phyloP scores from a whole-genome alignment of 495 filamentous ascomycete genomes.

The Daldinia vernicosa region DNA sequence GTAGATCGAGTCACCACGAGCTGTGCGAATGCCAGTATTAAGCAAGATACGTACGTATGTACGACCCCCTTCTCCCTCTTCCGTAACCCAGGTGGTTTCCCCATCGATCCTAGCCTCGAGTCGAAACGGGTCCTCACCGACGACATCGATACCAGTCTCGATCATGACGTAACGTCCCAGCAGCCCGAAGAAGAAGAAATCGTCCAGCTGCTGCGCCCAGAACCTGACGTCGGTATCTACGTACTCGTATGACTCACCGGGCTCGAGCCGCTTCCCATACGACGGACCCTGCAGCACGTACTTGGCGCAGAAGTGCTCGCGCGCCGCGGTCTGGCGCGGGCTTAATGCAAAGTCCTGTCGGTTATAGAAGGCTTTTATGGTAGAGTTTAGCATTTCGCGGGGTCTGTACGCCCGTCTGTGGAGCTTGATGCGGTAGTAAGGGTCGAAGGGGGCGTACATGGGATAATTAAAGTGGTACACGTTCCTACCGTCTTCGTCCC shows the following conservation, averaged over 20 bases:
- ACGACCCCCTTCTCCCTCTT: not conserved
- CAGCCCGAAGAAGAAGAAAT: conserved; percentile 29
- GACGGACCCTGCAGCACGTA: not conserved
- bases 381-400: conserved; percentile 26
- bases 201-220: conserved; percentile 6
- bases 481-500: not conserved
- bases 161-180: conserved; percentile 2
- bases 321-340: conserved; percentile 1
- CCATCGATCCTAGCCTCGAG: conserved; percentile 8
- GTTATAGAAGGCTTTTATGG: conserved; percentile 17
- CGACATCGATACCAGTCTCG: conserved; percentile 9
- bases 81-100: not conserved
- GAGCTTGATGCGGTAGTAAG: not conserved
- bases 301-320: not conserved
- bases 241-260: not conserved
- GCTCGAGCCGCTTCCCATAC: not conserved
- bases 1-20: not conserved
- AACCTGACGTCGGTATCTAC: not conserved
- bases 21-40: conserved; percentile 16
- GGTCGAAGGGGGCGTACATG: conserved; percentile 27
- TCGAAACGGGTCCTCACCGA: conserved; percentile 2
- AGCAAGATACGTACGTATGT: conserved; percentile 8
- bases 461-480: not conserved
- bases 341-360: conserved; percentile 3
- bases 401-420: conserved; percentile 5